phyloP scores from a whole-genome alignment of 2,329 filamentous ascomycete genomes.

The Sclerotinia trifoliorum region DNA sequence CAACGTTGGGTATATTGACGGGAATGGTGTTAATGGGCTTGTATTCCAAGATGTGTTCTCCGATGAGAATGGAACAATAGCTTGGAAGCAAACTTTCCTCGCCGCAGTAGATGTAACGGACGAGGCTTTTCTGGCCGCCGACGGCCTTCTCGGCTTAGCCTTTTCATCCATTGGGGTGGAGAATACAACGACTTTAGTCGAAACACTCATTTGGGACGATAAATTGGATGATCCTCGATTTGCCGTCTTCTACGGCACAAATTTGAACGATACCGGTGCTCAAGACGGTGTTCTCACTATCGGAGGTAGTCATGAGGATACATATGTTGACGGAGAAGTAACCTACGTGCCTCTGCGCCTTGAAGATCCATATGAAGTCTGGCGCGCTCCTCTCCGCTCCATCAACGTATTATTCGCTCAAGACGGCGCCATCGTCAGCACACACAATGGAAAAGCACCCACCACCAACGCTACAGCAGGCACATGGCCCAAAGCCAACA shows the following conservation, averaged over 20 bases:
- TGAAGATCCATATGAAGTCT: constrained; percentile 1
- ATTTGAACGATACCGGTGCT: neutral
- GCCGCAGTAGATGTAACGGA: neutral
- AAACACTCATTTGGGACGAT: constrained; percentile 15
- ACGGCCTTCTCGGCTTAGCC: constrained; percentile 10
- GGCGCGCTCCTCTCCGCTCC: constrained; percentile 5
- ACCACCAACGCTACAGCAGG: neutral
- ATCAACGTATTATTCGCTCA: neutral
- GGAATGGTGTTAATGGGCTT: neutral
- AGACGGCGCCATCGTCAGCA: neutral
- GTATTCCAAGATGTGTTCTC: constrained; percentile 11
- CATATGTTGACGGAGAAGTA: constrained; percentile 17
- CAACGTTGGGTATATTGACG: neutral
- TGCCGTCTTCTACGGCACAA: constrained; percentile 15
- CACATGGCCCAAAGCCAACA: neutral
- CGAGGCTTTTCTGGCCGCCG: neutral
- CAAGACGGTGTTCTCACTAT: constrained; percentile 9
- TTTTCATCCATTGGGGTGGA: constrained; percentile 15
- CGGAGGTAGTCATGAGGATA: constrained; percentile 12
- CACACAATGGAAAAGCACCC: neutral
- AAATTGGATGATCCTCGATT: constrained; percentile 6
- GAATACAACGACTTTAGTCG: neutral
- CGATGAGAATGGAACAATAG: neutral
- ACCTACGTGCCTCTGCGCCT: neutral
- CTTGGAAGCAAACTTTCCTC: constrained; percentile 20